Evolutionary conservation across 78 protist genomes (phyloP).

Genomic region (Dictyostelium firmibasis): DNA sequence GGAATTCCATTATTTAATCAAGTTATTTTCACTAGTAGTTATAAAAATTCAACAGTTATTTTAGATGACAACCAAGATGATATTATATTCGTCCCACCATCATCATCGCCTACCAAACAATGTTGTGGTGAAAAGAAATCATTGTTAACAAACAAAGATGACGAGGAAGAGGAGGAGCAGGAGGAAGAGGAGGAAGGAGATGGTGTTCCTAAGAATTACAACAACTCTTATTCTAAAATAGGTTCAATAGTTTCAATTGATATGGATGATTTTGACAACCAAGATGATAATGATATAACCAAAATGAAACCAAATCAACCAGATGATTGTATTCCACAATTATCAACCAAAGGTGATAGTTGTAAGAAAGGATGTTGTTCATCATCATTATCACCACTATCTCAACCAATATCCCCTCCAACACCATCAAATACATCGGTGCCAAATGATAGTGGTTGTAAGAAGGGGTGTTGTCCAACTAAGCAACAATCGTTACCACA

Average conservation of each 20-base stretch:
- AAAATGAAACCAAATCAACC: not conserved
- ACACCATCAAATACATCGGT: not conserved
- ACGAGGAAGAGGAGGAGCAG: not conserved
- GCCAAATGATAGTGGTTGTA: not conserved
- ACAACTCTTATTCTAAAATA: not conserved
- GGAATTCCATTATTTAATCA: not conserved
- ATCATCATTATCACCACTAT: not conserved
- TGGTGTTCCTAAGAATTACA: not conserved
- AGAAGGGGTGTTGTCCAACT: conserved; percentile 16
- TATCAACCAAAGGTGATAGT: not conserved
- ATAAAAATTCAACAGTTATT: not conserved
- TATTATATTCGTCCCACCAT: not conserved
- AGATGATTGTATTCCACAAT: not conserved
- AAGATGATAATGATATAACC: not conserved
- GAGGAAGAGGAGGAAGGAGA: not conserved
- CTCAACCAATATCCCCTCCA: no score
- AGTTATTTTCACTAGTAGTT: not conserved
- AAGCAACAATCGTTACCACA: not conserved
- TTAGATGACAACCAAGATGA: not conserved
- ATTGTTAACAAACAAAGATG: not conserved
- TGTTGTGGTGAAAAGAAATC: conserved; percentile 17
- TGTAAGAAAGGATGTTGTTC: conserved; percentile 42
- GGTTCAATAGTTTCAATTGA: not conserved
- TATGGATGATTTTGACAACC: not conserved
- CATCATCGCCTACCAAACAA: not conserved